Conservation (phyloP, 805 yeast species). For the Metschnikowia reukaufii region DNA sequence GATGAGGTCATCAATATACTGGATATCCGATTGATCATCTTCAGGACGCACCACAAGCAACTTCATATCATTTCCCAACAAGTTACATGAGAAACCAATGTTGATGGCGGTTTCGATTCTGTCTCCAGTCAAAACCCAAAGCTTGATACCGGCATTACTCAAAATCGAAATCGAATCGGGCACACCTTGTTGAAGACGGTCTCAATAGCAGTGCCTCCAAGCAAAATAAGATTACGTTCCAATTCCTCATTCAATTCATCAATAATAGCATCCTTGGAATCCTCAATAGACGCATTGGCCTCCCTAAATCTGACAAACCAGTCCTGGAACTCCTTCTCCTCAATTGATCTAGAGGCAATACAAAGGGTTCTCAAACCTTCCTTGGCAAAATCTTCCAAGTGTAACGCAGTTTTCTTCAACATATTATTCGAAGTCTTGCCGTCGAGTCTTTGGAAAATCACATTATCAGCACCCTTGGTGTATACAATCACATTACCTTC, state of each 20-base stretch:
- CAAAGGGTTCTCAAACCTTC: constrained; percentile 81
- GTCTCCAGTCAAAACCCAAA: constrained; percentile 85
- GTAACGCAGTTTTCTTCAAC: constrained; percentile 56
- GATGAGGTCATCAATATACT: constrained; percentile 39
- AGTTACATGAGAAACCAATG: constrained; percentile 77
- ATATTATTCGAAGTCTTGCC: constrained; percentile 45
- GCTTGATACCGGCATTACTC: constrained; percentile 70
- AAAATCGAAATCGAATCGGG: constrained; percentile 69
- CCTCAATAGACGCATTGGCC: constrained; percentile 57
- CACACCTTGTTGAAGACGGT: constrained; percentile 74
- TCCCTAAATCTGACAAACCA: constrained; percentile 59
- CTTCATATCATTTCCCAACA: constrained; percentile 67
- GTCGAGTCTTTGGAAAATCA: constrained; percentile 48
- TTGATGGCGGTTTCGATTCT: constrained; percentile 81
- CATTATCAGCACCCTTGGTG: constrained; percentile 76
- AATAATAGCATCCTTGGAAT: constrained; percentile 56
- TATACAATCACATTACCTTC: constrained; percentile 46
- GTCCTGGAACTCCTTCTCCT: constrained; percentile 42
- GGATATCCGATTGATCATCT: constrained; percentile 32
- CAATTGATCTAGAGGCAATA: constrained; percentile 57
- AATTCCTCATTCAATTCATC: constrained; percentile 57
- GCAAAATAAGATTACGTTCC: constrained; percentile 53
- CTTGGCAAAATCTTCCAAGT: constrained; percentile 66
- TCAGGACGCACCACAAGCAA: constrained; percentile 60
- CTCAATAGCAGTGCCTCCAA: constrained; percentile 84